phyloP scores from a whole-genome alignment of 1,284 basidiomycete species.

The Hypsizygus ulmarius region DNA sequence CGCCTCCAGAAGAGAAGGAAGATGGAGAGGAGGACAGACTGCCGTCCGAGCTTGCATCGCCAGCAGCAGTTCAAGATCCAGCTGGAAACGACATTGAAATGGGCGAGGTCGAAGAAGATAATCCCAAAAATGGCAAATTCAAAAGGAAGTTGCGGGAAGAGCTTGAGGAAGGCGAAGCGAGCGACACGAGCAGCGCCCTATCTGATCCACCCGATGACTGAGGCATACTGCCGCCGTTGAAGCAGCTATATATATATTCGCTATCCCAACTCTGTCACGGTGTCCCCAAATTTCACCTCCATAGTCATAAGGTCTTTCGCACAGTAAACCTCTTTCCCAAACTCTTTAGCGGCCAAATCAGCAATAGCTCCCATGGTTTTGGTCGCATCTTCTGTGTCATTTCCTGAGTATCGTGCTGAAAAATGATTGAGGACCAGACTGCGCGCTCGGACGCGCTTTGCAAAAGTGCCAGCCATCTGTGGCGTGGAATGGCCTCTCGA shows the following conservation, averaged over 20 bases:
- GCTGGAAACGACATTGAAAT: constrained; percentile 74
- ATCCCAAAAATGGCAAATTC: constrained; percentile 41
- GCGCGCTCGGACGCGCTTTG: constrained; percentile 61
- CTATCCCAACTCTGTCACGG: too few relatives aligned
- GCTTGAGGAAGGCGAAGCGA: constrained; percentile 80
- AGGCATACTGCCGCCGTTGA: not conserved
- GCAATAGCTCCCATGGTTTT: constrained; percentile 62
- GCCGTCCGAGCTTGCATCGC: constrained; percentile 22
- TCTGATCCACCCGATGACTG: constrained; percentile 68
- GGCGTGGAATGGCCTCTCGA: constrained; percentile 91
- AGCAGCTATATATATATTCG: constrained; percentile 18
- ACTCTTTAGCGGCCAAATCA: constrained; percentile 51
- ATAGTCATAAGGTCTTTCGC: constrained; percentile 72
- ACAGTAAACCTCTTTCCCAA: constrained; percentile 55
- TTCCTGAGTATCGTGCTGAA: constrained; percentile 61
- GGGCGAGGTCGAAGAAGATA: constrained; percentile 77
- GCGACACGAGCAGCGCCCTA: constrained; percentile 70
- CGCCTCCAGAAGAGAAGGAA: constrained; percentile 30
- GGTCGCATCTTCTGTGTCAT: constrained; percentile 47
- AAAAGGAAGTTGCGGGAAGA: constrained; percentile 64
- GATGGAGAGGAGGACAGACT: constrained; percentile 39
- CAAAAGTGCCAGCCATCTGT: constrained; percentile 87
- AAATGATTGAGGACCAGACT: constrained; percentile 86
- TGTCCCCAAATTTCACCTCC: constrained; percentile 43
- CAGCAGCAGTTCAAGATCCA: constrained; percentile 22